Evolutionary conservation across 441 rosid species (phyloP).

Genomic region (Cnidoscolus chayamansa): DNA sequence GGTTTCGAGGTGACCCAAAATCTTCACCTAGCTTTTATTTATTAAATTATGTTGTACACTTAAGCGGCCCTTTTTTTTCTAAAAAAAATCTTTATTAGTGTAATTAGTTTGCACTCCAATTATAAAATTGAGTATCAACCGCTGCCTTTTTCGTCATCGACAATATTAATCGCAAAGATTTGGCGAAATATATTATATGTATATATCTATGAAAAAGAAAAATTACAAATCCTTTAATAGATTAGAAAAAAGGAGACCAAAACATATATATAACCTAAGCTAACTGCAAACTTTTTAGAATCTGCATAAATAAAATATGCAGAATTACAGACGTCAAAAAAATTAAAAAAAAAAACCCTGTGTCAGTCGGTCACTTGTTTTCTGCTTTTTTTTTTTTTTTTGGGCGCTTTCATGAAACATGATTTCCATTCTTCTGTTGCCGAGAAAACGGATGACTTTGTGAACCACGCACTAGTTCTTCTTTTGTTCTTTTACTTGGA

Average conservation of each 20-base stretch:
- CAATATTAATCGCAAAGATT: background rate
- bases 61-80: too few relatives aligned
- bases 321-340: background rate
- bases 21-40: too few relatives aligned
- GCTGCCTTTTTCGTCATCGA: background rate
- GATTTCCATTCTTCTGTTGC: constrained; percentile 31
- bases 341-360: background rate
- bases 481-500: constrained; percentile 38
- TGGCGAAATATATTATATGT: background rate
- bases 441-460: constrained; percentile 20
- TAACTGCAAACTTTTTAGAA: constrained; percentile 14
- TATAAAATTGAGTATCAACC: background rate
- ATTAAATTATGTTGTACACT: too few relatives aligned
- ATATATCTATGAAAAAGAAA: background rate
- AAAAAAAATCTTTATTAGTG: too few relatives aligned
- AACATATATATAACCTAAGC: constrained; percentile 11
- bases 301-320: constrained; percentile 14
- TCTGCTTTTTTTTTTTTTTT: background rate
- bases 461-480: constrained; percentile 26
- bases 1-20: too few relatives aligned
- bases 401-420: constrained; percentile 21
- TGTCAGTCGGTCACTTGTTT: background rate
- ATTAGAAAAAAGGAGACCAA: background rate
- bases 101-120: too few relatives aligned
- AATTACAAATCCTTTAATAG: constrained; percentile 23